Evolutionary conservation across 305 asterid species (phyloP).

Genomic region (Fraxinus angustifolia): DNA sequence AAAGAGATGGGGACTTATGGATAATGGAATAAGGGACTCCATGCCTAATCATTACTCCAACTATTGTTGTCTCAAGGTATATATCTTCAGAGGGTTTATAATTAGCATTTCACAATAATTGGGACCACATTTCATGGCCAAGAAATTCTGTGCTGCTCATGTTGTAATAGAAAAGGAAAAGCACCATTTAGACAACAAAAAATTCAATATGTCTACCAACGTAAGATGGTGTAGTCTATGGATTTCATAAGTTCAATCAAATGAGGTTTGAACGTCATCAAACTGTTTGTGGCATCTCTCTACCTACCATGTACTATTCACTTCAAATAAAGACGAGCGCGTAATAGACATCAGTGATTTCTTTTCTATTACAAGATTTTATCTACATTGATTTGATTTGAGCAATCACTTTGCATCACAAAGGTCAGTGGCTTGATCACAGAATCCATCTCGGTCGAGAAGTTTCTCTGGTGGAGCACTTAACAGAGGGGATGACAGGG

Average conservation of each 20-base stretch:
- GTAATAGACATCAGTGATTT: background rate
- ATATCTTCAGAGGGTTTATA: background rate
- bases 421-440: constrained; percentile 69
- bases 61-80: constrained; percentile 16
- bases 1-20: background rate
- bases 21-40: constrained; percentile 10
- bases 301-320: background rate
- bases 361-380: background rate
- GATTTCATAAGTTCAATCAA: background rate
- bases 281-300: background rate
- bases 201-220: background rate
- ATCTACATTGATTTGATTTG: background rate
- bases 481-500: constrained; percentile 83
- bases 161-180: background rate
- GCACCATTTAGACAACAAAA: background rate
- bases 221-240: background rate
- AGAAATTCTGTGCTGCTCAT: background rate
- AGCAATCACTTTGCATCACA: constrained; percentile 43
- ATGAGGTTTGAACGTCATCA: background rate
- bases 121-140: constrained; percentile 23
- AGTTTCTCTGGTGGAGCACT: constrained; percentile 79
- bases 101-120: constrained; percentile 9
- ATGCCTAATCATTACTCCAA: constrained; percentile 24
- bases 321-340: background rate
- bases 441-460: constrained; percentile 78